A percentile compares a stretch with the other conserved stretches of the same genome.
Evolutionary conservation across 352 stramenopile species (phyloP).

Genomic region (Globisporangium spinosum): DNA sequence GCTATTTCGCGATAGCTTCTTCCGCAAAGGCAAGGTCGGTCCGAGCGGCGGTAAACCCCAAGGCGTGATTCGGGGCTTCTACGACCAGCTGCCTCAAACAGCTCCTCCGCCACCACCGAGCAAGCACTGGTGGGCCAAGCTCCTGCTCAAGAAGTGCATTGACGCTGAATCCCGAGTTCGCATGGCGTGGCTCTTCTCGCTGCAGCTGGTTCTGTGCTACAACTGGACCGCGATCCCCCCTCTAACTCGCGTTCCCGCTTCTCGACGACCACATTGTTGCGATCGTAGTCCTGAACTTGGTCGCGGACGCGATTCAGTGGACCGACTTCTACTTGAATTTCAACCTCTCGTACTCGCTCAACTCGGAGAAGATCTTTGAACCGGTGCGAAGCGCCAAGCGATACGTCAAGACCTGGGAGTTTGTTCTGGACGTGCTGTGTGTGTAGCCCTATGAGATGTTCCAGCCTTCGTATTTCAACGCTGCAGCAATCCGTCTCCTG

Average conservation of each 20-base stretch:
- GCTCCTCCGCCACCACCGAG: slow-evolving; percentile 11
- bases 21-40: slow-evolving; percentile 23
- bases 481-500: slow-evolving; percentile 26
- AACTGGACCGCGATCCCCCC: slow-evolving; percentile 51
- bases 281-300: slow-evolving; percentile 31
- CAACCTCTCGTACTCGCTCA: slow-evolving; percentile 47
- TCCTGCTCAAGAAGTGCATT: slow-evolving; percentile 34
- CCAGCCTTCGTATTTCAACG: slow-evolving; percentile 16
- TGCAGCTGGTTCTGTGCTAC: slow-evolving; percentile 42
- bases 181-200: slow-evolving; percentile 44
- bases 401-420: slow-evolving; percentile 31
- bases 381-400: slow-evolving; percentile 32
- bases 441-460: slow-evolving; percentile 42
- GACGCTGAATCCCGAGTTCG: slow-evolving; percentile 35
- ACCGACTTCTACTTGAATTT: slow-evolving; percentile 44
- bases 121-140: slow-evolving; percentile 31
- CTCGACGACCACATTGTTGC: slow-evolving; percentile 26
- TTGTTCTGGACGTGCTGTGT: slow-evolving; percentile 31
- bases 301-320: slow-evolving; percentile 38
- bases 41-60: slow-evolving; percentile 22
- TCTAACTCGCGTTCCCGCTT: slow-evolving; percentile 48
- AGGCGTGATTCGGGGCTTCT: slow-evolving; percentile 55
- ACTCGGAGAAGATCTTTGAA: slow-evolving; percentile 43
- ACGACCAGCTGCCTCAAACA: slow-evolving; percentile 39
- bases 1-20: slow-evolving; percentile 33